phyloP scores from a whole-genome alignment of 441 rosid genomes.

The Brassica hybrid region DNA sequence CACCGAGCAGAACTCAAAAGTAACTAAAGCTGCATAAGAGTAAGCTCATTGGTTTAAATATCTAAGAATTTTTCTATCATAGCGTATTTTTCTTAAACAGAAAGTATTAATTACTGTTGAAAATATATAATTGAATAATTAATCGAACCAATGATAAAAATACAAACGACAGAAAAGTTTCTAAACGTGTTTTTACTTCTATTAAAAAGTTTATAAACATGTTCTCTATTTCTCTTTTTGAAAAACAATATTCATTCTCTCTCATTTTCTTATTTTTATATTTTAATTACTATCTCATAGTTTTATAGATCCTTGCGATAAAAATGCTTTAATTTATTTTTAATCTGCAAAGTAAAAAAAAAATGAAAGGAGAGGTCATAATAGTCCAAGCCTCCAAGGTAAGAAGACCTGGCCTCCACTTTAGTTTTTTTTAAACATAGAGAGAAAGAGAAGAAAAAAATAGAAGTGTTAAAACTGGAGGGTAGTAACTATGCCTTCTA shows the following conservation, averaged over 20 bases:
- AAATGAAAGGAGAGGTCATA: constrained; percentile 36
- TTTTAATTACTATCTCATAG: background rate
- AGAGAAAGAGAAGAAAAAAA: background rate
- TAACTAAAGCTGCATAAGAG: background rate
- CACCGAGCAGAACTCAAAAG: background rate
- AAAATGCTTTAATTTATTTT: background rate
- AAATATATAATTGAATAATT: too few relatives aligned
- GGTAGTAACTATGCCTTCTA: constrained; percentile 38
- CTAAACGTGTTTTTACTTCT: background rate
- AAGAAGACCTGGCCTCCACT: constrained; percentile 41
- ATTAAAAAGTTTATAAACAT: background rate
- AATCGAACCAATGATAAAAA: background rate
- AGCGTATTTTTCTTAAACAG: background rate
- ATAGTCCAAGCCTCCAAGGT: constrained; percentile 40
- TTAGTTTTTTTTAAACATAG: background rate
- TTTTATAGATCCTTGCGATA: background rate
- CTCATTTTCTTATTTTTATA: background rate
- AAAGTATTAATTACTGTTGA: background rate
- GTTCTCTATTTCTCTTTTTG: background rate
- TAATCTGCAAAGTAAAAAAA: background rate
- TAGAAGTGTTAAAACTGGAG: constrained; percentile 24
- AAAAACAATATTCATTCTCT: background rate
- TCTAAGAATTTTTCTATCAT: background rate
- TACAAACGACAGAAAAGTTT: background rate
- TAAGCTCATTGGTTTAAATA: background rate